phyloP scores from a whole-genome alignment of 2,329 filamentous ascomycete species.

The Chaetomiaceae sp. region DNA sequence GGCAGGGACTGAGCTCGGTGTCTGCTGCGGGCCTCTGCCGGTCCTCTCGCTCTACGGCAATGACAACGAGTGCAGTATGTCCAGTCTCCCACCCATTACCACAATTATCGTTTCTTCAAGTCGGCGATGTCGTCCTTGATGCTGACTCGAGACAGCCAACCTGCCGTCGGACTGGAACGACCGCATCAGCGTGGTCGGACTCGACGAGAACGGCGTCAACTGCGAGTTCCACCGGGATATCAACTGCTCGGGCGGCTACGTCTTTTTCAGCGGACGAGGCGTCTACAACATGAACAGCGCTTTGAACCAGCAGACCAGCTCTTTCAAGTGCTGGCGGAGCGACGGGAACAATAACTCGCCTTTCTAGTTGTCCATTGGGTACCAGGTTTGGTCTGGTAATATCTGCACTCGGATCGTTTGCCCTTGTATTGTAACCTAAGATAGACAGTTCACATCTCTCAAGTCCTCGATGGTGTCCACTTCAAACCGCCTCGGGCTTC shows the following conservation, averaged over 20 bases:
- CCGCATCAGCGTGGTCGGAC: not conserved
- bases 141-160: not conserved
- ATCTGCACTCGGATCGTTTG: no score
- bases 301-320: not conserved
- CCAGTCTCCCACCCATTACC: not conserved
- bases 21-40: not conserved
- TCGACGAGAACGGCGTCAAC: not conserved
- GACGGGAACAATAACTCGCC: slow-evolving; percentile 1
- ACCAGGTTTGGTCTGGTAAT: no score
- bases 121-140: no score
- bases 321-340: not conserved
- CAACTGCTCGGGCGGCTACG: not conserved
- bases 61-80: not conserved
- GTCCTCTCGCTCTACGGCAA: not conserved
- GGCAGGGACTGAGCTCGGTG: not conserved
- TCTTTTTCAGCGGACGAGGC: not conserved
- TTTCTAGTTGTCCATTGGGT: no score
- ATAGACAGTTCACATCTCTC: no score
- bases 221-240: not conserved
- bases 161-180: not conserved
- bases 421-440: no score
- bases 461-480: no score
- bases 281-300: not conserved
- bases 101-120: no score
- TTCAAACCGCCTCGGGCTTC: no score